Base-by-base conservation (phyloP, 2,329 filamentous ascomycete genomes). In the Acrodontium crateriforme region DNA sequence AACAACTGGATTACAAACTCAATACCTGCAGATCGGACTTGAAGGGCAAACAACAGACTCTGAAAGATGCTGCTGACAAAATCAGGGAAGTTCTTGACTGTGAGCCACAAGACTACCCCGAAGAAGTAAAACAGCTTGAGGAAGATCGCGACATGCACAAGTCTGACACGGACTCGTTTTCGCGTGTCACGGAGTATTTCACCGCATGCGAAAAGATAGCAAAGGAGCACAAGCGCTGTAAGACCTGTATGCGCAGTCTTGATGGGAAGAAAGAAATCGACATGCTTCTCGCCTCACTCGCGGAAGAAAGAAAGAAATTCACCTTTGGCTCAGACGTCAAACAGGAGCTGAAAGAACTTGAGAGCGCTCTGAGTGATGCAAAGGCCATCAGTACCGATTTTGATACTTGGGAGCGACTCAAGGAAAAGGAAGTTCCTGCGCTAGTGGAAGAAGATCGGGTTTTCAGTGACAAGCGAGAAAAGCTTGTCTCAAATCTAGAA, bases 1-100 rank as follows among this genome's bases (percentile, higher is more conserved):
- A 82, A 44, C 77, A 85, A 39, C 58, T 83, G 8, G 78, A 84
- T 36, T 83, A 73, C 52, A 74, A 72, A 44, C 59, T 91, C 18
- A 75, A 72, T 24, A 74, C 64, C 25, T 58, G 67, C 14, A 72
- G 71, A 24, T 71, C 73, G n/a, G 70, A 69, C 9, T 60, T 77
- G 15, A 71, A 67, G 39, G 70, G 71, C 46, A 76, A 76, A 40
- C 62, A 68, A 9, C 58, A 66, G 16, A 78, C 84, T 33, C 60
- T 71, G 22, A 59, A 70, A 27, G 15, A 31, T 9, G 42, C 47
- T 5, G 19, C 71, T 46, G 69, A 79, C 34, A 58, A 67, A 19
- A 65, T 70, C 45, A 52, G 11, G 58, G 64, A 35, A 12, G 36
- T 30, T 7, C 23, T 36, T 4, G 74, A 67, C 30, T 60, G 59